Evolutionary conservation across 345 rosid genomes (phyloP).

Genomic region (Aurinia saxatilis): DNA sequence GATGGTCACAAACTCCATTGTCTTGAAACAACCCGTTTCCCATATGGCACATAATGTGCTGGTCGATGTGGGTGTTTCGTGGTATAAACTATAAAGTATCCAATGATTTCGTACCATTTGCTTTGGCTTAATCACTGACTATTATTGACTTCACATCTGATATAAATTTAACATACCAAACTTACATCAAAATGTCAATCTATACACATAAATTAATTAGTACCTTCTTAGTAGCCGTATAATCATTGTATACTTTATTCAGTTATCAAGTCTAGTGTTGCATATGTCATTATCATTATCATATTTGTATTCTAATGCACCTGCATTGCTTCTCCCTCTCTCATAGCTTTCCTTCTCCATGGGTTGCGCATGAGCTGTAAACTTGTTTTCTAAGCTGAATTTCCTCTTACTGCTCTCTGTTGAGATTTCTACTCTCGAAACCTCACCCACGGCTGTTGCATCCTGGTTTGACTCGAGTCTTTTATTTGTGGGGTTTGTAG

Average conservation of each 20-base stretch:
- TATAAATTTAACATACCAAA: neutral
- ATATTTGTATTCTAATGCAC: constrained; percentile 16
- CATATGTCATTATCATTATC: constrained; percentile 46
- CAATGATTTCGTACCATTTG: too few species aligned
- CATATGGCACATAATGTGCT: too few species aligned
- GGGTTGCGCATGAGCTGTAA: constrained; percentile 26
- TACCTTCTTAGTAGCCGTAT: neutral
- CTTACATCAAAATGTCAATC: neutral
- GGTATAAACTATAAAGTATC: too few species aligned
- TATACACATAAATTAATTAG: constrained; percentile 10
- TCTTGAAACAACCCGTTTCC: too few species aligned
- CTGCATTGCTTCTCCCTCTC: constrained; percentile 16
- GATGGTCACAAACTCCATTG: too few species aligned
- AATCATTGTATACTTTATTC: too few species aligned
- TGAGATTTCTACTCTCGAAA: constrained; percentile 22
- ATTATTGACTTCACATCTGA: too few species aligned
- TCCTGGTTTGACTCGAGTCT: constrained; percentile 27
- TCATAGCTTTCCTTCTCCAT: constrained; percentile 23
- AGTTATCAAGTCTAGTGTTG: constrained; percentile 65
- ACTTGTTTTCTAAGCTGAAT: constrained; percentile 45
- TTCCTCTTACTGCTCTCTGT: constrained; percentile 51
- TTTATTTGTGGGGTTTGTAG: constrained; percentile 33
- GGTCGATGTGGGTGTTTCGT: too few species aligned
- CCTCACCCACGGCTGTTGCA: constrained; percentile 13
- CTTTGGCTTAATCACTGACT: too few species aligned